A percentile compares a stretch with the other conserved stretches of the same genome.
Conservation (phyloP, 2,329 filamentous ascomycete genomes). For the Diplodia intermedia region DNA sequence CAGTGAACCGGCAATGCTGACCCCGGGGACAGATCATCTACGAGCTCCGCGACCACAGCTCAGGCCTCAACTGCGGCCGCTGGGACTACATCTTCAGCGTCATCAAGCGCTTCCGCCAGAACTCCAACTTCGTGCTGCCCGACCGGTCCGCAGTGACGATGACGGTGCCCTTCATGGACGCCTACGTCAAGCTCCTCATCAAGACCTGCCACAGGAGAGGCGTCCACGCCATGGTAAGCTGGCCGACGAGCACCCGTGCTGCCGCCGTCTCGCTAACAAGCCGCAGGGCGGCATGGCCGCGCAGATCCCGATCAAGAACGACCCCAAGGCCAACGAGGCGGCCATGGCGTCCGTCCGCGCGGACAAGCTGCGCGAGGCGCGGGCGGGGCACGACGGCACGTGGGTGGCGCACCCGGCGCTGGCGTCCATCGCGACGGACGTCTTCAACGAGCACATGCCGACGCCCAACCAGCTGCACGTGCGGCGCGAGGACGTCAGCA, state of each 20-base stretch:
- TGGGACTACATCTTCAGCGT: slow-evolving; percentile 99
- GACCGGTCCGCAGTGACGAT: slow-evolving; percentile 93
- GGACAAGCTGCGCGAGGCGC: slow-evolving; percentile 95
- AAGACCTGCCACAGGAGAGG: slow-evolving; percentile 97
- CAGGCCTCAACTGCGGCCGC: slow-evolving; percentile 95
- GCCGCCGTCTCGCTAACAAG: slow-evolving; percentile 43
- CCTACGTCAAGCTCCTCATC: slow-evolving; percentile 95
- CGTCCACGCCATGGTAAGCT: slow-evolving; percentile 85
- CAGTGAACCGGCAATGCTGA: background rate
- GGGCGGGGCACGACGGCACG: slow-evolving; percentile 93
- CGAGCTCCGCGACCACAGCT: slow-evolving; percentile 94
- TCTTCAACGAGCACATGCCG: slow-evolving; percentile 99
- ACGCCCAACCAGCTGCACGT: slow-evolving; percentile 95
- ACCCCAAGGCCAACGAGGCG: slow-evolving; percentile 86
- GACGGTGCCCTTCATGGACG: slow-evolving; percentile 98
- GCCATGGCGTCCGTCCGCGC: slow-evolving; percentile 93
- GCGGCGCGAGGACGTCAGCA: slow-evolving; percentile 85
- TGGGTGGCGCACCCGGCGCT: slow-evolving; percentile 98
- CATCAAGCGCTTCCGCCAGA: slow-evolving; percentile 99
- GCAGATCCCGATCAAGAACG: slow-evolving; percentile 98
- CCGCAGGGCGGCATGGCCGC: slow-evolving; percentile 85
- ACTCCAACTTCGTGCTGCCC: slow-evolving; percentile 89
- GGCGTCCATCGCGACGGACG: slow-evolving; percentile 82
- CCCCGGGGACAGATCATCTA: slow-evolving; percentile 77
- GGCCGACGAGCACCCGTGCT: background rate